Percentiles rank a stretch among this genome's conserved stretches.
These are phyloP conservation scores for Pseudogymnoascus sp. DNA, from an alignment of 2,329 filamentous ascomycete genomes.

Conservation along the genomic window DNA sequence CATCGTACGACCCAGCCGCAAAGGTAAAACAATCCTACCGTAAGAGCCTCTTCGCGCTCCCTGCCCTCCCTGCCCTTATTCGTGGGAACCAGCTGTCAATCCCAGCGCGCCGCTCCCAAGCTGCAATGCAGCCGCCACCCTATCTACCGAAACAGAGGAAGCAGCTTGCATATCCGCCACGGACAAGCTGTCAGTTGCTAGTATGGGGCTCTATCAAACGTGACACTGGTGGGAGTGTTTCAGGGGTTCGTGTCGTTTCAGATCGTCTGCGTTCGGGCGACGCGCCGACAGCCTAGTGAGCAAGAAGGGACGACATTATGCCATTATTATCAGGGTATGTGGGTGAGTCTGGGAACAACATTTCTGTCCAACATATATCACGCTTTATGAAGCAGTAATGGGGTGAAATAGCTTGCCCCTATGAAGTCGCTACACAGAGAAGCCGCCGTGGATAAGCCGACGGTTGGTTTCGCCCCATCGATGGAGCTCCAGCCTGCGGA, in stretches of 20 bases:
- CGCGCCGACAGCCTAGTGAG: background rate
- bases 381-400: background rate
- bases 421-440: background rate
- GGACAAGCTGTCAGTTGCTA: background rate
- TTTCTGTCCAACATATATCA: background rate
- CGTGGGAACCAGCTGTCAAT: conserved; percentile 1
- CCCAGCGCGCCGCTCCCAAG: background rate
- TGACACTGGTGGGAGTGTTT: conserved; percentile 1
- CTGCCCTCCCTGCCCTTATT: background rate
- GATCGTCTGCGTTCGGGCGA: background rate
- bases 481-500: background rate
- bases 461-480: background rate
- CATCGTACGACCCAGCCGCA: background rate
- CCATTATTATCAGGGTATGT: background rate
- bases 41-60: background rate
- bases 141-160: conserved; percentile 5
- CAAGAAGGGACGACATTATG: background rate
- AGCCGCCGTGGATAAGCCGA: background rate
- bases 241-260: conserved; percentile 3
- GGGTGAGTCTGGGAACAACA: background rate
- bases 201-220: background rate
- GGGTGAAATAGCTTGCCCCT: background rate
- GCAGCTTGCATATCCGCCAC: background rate
- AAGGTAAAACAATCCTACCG: conserved; percentile 4
- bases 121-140: background rate